These are phyloP conservation scores for Tetrastigma voinierianum DNA, from an alignment of 164 flowering plant genomes.

Conservation along the genomic window DNA sequence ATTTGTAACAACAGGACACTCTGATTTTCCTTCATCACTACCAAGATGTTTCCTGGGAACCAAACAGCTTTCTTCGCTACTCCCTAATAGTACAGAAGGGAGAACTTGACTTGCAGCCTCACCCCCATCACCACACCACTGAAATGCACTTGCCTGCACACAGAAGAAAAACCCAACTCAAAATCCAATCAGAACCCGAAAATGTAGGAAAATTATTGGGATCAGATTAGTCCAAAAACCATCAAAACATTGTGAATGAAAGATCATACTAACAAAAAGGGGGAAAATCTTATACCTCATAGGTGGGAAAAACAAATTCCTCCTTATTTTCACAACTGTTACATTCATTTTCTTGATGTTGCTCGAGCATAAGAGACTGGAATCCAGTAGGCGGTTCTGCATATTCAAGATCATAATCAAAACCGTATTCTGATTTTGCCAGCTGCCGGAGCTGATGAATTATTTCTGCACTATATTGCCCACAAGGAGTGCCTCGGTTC, in stretches of 20 bases:
- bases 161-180: neutral
- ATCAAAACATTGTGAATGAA: too few relatives aligned
- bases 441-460: slow-evolving; percentile 62
- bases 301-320: slow-evolving; percentile 14
- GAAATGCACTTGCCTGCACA: slow-evolving; percentile 35
- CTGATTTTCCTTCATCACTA: slow-evolving; percentile 19
- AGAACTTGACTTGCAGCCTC: slow-evolving; percentile 30
- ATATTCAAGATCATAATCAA: slow-evolving; percentile 23
- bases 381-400: slow-evolving; percentile 25
- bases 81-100: slow-evolving; percentile 19
- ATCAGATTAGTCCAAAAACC: too few relatives aligned
- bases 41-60: slow-evolving; percentile 34
- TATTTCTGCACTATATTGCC: slow-evolving; percentile 70
- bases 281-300: slow-evolving; percentile 27
- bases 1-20: slow-evolving; percentile 11
- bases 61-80: slow-evolving; percentile 28
- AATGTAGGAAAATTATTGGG: too few relatives aligned
- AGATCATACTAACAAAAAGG: neutral
- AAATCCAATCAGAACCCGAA: too few relatives aligned
- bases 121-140: slow-evolving; percentile 28
- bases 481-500: slow-evolving; percentile 71
- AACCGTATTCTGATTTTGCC: slow-evolving; percentile 41
- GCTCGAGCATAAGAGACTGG: slow-evolving; percentile 27
- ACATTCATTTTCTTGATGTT: slow-evolving; percentile 9
- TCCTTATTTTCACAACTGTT: slow-evolving; percentile 18